Base-by-base conservation (phyloP, 2,329 filamentous ascomycete genomes). In the Madurella fahalii region DNA sequence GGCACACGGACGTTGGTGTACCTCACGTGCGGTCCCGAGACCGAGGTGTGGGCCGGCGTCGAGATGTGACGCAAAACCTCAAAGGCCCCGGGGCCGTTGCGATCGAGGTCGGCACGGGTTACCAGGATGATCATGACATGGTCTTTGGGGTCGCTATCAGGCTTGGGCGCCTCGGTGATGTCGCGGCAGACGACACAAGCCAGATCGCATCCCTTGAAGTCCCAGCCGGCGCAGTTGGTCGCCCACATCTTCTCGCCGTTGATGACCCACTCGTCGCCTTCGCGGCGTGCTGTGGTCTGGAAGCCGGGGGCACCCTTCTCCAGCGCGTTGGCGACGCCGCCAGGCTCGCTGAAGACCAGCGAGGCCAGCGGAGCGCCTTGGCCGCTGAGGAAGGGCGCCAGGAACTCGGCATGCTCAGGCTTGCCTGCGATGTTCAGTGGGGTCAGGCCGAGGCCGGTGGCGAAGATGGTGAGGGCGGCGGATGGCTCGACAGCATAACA, bases 161-260 rank as follows among this genome's bases (percentile, higher is more conserved):
- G 9, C 2, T 43, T 45, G 7, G 56, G 51, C 9, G 61, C n/a
- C 9, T 59, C 53, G 1, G 64, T 66, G 9, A 65, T 56, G 41
- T 74, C 67, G 12, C 78, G 75, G 62, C 77, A 81, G 4, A 80
- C 74, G 7, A 82, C 71, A 57, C 77, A 81, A 51, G 74, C 71
- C 1, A 83, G 66, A 41, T 81, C 77, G 1, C 77, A 76, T 9
- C 79, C 79, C 50, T 69, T 68, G 40, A 72, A 71, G 54, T 82
- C 79, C 78, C 77, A 82, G 13, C 79, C 79, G 0, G 71, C 74
- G 49, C 70, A 72, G 61, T 81, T 82, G 1, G 78, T 80, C 11
- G 79, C 76, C 79, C 79, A 82, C 40, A 80, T 72, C 73, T 82
- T 81, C 59, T 82, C 79, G 2, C 79, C 79, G 60, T 75, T 76